These are phyloP conservation scores for Exophiala sp. DNA, from an alignment of 2,329 filamentous ascomycete species.

Conservation along the genomic window DNA sequence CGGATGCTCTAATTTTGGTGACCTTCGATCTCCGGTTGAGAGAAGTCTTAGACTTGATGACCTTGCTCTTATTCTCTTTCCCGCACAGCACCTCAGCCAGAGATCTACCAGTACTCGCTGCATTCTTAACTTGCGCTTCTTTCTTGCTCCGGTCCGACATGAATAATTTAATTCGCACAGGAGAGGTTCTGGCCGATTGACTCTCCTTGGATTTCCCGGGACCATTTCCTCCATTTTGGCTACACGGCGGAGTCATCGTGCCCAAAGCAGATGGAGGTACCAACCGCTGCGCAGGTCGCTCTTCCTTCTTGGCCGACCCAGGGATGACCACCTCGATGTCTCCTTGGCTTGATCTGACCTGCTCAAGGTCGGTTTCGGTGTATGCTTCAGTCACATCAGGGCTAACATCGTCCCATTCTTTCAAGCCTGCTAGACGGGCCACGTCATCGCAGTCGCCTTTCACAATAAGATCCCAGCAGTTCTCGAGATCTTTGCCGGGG, in stretches of 20 bases:
- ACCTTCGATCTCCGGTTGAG: constrained; percentile 19
- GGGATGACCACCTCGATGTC: constrained; percentile 36
- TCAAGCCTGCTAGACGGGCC: constrained; percentile 62
- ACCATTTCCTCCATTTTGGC: constrained; percentile 30
- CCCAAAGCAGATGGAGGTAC: constrained; percentile 10
- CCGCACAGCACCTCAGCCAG: constrained; percentile 26
- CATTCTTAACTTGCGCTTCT: constrained; percentile 22
- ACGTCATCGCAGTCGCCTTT: constrained; percentile 83
- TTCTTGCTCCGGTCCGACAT: constrained; percentile 28
- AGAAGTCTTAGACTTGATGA: constrained; percentile 20
- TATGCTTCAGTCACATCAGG: constrained; percentile 41
- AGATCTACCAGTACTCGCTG: constrained; percentile 24
- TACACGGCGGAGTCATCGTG: constrained; percentile 39
- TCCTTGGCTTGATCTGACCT: constrained; percentile 37
- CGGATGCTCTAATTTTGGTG: constrained; percentile 12
- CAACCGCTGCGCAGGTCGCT: constrained; percentile 18
- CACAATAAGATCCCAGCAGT: constrained; percentile 89
- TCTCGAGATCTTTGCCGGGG: constrained; percentile 74
- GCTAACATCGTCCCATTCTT: constrained; percentile 50
- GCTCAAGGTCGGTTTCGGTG: constrained; percentile 42
- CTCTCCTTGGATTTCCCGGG: neutral
- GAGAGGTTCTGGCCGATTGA: constrained; percentile 7
- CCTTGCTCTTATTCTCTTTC: constrained; percentile 22
- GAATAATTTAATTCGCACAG: constrained; percentile 19
- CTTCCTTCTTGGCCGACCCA: constrained; percentile 36